phyloP scores from a whole-genome alignment of 2,329 filamentous ascomycete species.

The Talaromyces pinophilus region DNA sequence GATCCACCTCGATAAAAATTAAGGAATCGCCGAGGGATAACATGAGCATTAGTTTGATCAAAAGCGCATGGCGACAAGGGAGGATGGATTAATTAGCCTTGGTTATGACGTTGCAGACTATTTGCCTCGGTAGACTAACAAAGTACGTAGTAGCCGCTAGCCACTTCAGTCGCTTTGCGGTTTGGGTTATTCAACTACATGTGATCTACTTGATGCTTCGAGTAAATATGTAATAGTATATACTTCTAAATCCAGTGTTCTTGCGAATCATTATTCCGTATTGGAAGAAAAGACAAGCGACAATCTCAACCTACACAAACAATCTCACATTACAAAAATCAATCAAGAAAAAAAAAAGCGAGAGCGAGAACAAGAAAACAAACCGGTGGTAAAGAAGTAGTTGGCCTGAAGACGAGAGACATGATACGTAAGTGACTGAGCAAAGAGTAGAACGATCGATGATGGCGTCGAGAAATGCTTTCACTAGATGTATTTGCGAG shows the following conservation, averaged over 20 bases:
- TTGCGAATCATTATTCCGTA: slow-evolving; percentile 40
- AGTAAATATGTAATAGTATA: slow-evolving; percentile 4
- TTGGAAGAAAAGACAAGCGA: slow-evolving; percentile 25
- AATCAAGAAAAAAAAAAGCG: slow-evolving; percentile 3
- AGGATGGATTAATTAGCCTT: slow-evolving; percentile 3
- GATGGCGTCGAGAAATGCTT: neutral
- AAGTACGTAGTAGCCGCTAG: neutral
- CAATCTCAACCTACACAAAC: slow-evolving; percentile 22
- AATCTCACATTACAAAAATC: slow-evolving; percentile 22
- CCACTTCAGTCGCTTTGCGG: neutral
- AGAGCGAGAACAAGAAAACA: slow-evolving; percentile 1
- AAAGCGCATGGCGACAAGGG: neutral
- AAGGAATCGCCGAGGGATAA: slow-evolving; percentile 13
- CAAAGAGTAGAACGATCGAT: slow-evolving; percentile 16
- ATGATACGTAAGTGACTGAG: slow-evolving; percentile 21
- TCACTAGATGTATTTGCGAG: neutral
- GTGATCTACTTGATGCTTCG: slow-evolving; percentile 9
- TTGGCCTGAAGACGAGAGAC: slow-evolving; percentile 22
- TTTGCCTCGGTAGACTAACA: slow-evolving; percentile 22
- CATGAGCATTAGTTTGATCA: neutral
- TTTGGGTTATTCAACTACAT: neutral
- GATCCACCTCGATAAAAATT: neutral
- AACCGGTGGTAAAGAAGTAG: slow-evolving; percentile 14
- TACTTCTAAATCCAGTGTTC: slow-evolving; percentile 26
- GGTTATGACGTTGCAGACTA: slow-evolving; percentile 24